phyloP scores from a whole-genome alignment of 1,284 basidiomycete genomes.

The Naganishia liquefaciens region DNA sequence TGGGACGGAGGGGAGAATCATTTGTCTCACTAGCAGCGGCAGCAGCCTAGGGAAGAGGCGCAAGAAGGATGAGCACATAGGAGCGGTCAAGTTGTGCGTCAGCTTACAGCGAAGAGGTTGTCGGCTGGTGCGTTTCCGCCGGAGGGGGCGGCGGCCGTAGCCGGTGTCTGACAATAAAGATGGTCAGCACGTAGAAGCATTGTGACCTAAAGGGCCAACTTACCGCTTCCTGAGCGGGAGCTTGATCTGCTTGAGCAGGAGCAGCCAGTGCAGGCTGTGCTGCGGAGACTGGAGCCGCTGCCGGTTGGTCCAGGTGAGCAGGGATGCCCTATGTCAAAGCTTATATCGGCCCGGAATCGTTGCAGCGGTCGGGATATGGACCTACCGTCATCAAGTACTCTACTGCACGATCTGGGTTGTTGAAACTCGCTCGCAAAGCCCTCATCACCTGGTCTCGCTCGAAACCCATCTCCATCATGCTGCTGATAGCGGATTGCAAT shows the following conservation, averaged over 20 bases:
- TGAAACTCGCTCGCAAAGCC: constrained; percentile 90
- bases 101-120: constrained; percentile 55
- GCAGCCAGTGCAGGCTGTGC: constrained; percentile 30
- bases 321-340: constrained; percentile 70
- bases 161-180: constrained; percentile 39
- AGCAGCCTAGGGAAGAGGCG: constrained; percentile 39
- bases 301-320: constrained; percentile 47
- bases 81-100: neutral
- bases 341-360: neutral
- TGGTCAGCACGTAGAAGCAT: constrained; percentile 23
- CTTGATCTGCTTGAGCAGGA: constrained; percentile 43
- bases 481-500: constrained; percentile 72
- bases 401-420: constrained; percentile 96
- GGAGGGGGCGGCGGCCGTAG: constrained; percentile 49
- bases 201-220: constrained; percentile 37
- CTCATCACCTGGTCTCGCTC: constrained; percentile 78
- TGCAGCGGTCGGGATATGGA: constrained; percentile 31
- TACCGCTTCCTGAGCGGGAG: constrained; percentile 44
- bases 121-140: constrained; percentile 53
- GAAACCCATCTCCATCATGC: constrained; percentile 96
- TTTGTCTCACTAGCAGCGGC: constrained; percentile 48
- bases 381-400: constrained; percentile 93
- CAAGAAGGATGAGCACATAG: constrained; percentile 11
- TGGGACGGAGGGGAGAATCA: neutral
- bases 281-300: constrained; percentile 30